Evolutionary conservation across 2,329 filamentous ascomycete genomes (phyloP).

Genomic region (Pseudogymnoascus sp.): DNA sequence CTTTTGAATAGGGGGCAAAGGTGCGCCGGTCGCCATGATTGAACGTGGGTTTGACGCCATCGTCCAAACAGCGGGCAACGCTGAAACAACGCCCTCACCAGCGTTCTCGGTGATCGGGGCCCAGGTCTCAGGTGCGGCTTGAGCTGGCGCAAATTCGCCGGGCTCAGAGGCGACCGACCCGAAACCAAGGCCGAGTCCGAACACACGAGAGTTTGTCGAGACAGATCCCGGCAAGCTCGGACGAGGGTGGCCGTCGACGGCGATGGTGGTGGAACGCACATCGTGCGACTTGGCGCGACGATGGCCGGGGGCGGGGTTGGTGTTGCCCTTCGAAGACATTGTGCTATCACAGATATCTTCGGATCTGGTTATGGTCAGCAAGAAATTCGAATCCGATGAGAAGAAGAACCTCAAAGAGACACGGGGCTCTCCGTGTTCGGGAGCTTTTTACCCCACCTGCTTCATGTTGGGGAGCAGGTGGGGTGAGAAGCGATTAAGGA

Average conservation of each 20-base stretch:
- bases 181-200: not conserved
- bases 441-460: too few species aligned
- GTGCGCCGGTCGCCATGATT: not conserved
- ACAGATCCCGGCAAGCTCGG: not conserved
- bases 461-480: not conserved
- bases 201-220: not conserved
- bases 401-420: not conserved
- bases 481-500: not conserved
- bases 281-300: constrained; percentile 7
- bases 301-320: not conserved
- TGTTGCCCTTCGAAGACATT: constrained; percentile 5
- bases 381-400: not conserved
- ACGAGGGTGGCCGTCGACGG: not conserved
- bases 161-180: not conserved
- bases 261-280: not conserved
- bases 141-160: not conserved
- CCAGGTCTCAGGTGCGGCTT: not conserved
- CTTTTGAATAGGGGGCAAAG: constrained; percentile 4
- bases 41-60: not conserved
- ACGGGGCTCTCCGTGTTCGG: not conserved
- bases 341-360: not conserved
- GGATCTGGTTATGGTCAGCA: not conserved
- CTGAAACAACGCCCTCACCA: not conserved
- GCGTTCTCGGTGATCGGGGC: not conserved
- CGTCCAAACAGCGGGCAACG: not conserved